Percentiles rank a stretch among this genome's conserved stretches.
phyloP scores from a whole-genome alignment of 352 stramenopile species.

The Globisporangium mamillatum region DNA sequence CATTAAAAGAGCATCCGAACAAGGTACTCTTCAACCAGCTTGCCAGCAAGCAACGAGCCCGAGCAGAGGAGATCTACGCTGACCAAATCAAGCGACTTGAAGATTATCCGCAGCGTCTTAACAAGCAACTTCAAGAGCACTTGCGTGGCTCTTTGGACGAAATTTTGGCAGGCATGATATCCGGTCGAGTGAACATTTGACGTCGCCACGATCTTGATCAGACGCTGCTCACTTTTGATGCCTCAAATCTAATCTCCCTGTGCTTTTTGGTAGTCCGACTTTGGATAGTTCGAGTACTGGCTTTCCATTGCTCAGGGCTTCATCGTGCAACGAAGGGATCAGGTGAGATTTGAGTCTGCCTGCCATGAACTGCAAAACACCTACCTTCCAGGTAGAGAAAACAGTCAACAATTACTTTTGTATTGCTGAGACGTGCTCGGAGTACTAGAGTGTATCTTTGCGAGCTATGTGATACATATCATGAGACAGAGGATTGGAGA shows the following conservation, averaged over 20 bases:
- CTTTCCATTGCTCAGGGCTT: neutral
- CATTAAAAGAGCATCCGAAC: constrained; percentile 36
- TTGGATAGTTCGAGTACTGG: constrained; percentile 6
- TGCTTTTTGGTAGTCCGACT: constrained; percentile 1
- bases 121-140: constrained; percentile 14
- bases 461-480: neutral
- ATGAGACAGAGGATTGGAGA: constrained; percentile 2
- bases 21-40: constrained; percentile 28
- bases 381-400: no score
- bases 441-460: no score
- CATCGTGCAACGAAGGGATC: neutral
- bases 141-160: constrained; percentile 6
- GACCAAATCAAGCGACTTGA: constrained; percentile 23
- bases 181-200: constrained; percentile 5
- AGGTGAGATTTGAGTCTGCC: neutral
- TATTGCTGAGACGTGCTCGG: no score
- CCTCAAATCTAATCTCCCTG: neutral
- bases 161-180: constrained; percentile 16
- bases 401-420: no score
- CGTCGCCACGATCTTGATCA: neutral
- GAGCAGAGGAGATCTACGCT: constrained; percentile 25
- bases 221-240: neutral
- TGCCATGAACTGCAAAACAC: neutral
- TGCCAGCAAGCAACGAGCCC: constrained; percentile 25
- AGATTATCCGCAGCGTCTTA: constrained; percentile 24